Conservation (phyloP, 164 flowering plant genomes). For the Aristolochia contorta region DNA sequence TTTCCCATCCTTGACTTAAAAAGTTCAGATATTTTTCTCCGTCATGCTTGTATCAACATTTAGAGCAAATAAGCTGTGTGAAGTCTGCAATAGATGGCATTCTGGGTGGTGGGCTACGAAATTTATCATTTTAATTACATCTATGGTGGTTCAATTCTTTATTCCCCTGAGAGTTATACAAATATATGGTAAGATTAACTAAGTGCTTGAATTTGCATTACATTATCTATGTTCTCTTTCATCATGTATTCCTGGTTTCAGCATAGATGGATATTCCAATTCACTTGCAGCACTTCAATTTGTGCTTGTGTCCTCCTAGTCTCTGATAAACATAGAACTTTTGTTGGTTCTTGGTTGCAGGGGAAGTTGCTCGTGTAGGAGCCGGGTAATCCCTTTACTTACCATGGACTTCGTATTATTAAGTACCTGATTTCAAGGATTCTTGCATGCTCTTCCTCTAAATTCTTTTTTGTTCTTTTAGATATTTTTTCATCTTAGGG, state of each 20-base stretch:
- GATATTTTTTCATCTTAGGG: no score
- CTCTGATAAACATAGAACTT: background rate
- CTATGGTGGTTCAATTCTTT: conserved; percentile 47
- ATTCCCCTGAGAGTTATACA: conserved; percentile 43
- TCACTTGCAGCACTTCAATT: no score
- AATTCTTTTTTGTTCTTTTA: no score
- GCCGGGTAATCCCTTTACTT: conserved; percentile 60
- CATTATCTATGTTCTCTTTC: no score
- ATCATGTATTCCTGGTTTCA: no score
- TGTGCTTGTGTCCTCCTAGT: no score
- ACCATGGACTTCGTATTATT: background rate
- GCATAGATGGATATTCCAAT: no score
- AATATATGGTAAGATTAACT: conserved; percentile 48
- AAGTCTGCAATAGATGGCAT: conserved; percentile 68
- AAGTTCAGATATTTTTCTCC: conserved; percentile 62
- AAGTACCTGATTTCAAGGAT: background rate
- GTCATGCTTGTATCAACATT: conserved; percentile 59
- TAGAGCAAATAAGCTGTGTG: conserved; percentile 45
- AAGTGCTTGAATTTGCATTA: no score
- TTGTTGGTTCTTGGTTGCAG: conserved; percentile 31
- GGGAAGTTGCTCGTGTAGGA: conserved; percentile 84
- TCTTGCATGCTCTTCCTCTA: background rate
- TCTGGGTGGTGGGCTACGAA: conserved; percentile 69
- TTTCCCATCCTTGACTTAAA: conserved; percentile 36
- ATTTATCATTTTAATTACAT: conserved; percentile 34